Percentiles rank a stretch among this genome's conserved stretches.
Conservation (phyloP, 768 basidiomycete species). For the Inosperma sp. region DNA sequence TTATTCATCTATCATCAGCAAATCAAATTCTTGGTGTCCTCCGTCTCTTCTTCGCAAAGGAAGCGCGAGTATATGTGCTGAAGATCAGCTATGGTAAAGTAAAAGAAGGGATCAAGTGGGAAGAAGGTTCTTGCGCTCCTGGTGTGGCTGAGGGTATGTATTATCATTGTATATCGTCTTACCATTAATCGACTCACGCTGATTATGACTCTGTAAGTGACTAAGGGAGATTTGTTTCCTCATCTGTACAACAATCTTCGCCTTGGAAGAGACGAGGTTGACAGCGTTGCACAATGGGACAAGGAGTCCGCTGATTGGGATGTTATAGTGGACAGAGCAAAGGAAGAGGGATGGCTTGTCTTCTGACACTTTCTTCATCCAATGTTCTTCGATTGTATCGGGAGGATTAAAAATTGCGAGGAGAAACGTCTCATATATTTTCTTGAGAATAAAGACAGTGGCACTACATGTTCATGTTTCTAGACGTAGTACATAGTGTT, state of each 20-base stretch:
- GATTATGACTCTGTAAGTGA: constrained; percentile 33
- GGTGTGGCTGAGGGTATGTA: constrained; percentile 2
- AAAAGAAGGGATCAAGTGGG: constrained; percentile 44
- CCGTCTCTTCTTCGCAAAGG: constrained; percentile 40
- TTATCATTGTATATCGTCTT: constrained; percentile 16
- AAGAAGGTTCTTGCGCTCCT: constrained; percentile 34
- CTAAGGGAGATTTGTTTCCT: constrained; percentile 44
- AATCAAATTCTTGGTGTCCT: constrained; percentile 47
- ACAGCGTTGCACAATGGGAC: constrained; percentile 32
- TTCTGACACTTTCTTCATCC: constrained; percentile 19
- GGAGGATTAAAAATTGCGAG: no score
- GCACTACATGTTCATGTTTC: no score
- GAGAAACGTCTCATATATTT: no score
- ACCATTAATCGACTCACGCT: not conserved
- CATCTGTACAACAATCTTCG: constrained; percentile 47
- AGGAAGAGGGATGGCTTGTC: constrained; percentile 21
- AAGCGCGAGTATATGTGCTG: constrained; percentile 39
- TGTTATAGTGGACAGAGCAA: constrained; percentile 17
- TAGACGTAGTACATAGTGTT: no score
- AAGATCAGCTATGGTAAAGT: constrained; percentile 40
- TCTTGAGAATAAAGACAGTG: no score
- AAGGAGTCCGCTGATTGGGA: constrained; percentile 19
- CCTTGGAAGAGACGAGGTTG: constrained; percentile 43
- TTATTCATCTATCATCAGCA: constrained; percentile 54
- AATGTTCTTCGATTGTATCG: no score